Evolutionary conservation across 129 eudicot species (phyloP), one percentile per base, ranked within the genome.

Genomic region (Escallonia rubra): DNA sequence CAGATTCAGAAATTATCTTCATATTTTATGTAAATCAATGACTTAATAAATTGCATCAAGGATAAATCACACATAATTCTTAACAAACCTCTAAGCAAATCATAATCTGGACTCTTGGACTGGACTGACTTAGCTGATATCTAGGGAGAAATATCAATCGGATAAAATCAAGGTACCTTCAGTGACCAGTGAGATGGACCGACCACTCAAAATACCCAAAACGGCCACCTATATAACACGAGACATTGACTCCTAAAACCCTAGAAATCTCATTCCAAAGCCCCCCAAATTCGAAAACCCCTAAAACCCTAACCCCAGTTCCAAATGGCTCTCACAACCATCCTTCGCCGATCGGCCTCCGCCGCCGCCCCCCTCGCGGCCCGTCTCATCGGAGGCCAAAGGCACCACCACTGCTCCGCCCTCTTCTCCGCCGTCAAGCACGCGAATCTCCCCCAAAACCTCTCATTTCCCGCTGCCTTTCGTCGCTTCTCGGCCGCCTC

Each of bases 311-410:
- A 41, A 41, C 77, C 8, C 34, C 3, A 15, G 2, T 2, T 4
- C 15, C 50, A 44, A 76, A 86, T 90, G 95, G 81, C 88, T 41
- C 55, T 83, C 40, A 54, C 74, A 5, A 59, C 67, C 8, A 68
- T 76, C 10, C 72, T 93, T n/a, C 87, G 95, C 23, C 74, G 90
- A 69, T 71, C 96, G 11, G 90, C 75, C 62, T 80, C 88, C 4
- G 41, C 74, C 43, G 74, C 79, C 38, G 81, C 82, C 11, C 96
- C 95, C 15, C 70, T 86, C 60, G 85, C 89, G 56, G 71, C 78
- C 39, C 78, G 92, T 8, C 65, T 80, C 8, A 8, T 82, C 54
- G 57, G 69, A 45, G 72, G 76, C 51, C 90, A 78, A 43, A 72
- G 79, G 50, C 51, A 11, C 68, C 34, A 71, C 59, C 66, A 43